A percentile compares a stretch with the other conserved stretches of the same genome.
These are phyloP conservation scores for Solanum rostratum DNA, from an alignment of 257 asterid genomes.

Conservation along the genomic window DNA sequence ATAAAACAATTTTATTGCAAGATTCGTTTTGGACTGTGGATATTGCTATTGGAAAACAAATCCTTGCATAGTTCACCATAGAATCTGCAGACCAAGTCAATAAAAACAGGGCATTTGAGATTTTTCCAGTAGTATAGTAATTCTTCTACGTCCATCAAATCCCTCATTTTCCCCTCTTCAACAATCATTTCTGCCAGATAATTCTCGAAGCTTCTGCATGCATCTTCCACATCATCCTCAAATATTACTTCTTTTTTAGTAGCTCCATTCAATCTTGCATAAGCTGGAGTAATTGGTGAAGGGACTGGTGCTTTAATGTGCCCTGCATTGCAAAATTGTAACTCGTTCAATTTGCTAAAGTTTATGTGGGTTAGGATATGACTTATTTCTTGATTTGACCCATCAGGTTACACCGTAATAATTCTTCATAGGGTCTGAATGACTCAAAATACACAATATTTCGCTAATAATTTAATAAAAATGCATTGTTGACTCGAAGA, in stretches of 20 bases:
- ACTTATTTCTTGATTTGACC: background rate
- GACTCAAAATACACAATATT: background rate
- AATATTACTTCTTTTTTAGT: background rate
- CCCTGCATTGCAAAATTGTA: background rate
- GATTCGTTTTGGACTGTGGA: background rate
- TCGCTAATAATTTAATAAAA: background rate
- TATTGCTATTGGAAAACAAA: constrained; percentile 29
- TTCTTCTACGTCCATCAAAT: constrained; percentile 64
- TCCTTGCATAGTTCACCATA: constrained; percentile 66
- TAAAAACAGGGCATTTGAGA: constrained; percentile 41
- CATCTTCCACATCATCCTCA: constrained; percentile 37
- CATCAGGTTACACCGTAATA: too few relatives aligned
- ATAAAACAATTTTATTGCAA: background rate
- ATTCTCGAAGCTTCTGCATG: constrained; percentile 63
- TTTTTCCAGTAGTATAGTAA: constrained; percentile 55
- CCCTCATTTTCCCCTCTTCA: constrained; percentile 54
- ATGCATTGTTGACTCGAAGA: background rate
- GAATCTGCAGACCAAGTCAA: constrained; percentile 55
- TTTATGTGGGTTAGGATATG: background rate
- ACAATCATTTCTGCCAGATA: constrained; percentile 56
- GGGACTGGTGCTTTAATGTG: constrained; percentile 42
- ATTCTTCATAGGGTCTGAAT: background rate
- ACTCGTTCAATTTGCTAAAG: background rate
- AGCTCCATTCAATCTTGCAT: constrained; percentile 19
- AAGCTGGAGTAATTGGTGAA: constrained; percentile 71